A percentile compares a stretch with the other conserved stretches of the same genome.
Evolutionary conservation across 2,329 filamentous ascomycete species (phyloP).

Genomic region (Fusarium sp.): DNA sequence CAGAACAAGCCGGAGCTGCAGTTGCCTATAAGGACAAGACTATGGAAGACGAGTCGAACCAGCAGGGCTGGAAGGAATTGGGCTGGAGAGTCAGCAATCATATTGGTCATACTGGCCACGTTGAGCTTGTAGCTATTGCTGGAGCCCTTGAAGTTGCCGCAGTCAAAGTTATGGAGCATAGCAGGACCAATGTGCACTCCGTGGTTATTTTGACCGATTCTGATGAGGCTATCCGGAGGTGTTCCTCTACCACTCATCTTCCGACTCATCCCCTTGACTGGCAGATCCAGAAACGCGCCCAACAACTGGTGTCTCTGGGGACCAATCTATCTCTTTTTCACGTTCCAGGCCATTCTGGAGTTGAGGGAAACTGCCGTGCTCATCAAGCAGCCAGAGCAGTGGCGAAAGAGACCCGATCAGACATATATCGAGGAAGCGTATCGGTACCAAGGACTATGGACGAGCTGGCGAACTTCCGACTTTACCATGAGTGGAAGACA

Average conservation of each 20-base stretch:
- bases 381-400: background rate
- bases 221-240: background rate
- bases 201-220: conserved; percentile 9
- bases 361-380: conserved; percentile 6
- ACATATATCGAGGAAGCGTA: background rate
- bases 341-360: background rate
- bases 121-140: conserved; percentile 1
- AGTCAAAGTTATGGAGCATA: background rate
- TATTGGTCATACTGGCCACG: background rate
- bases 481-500: background rate
- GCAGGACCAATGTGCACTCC: background rate
- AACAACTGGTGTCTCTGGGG: background rate
- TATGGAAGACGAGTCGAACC: background rate
- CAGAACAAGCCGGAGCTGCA: background rate
- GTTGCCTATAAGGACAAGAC: background rate
- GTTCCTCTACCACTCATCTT: background rate
- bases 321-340: background rate
- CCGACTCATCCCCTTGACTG: background rate
- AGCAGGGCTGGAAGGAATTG: background rate
- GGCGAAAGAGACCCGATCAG: background rate
- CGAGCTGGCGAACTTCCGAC: background rate
- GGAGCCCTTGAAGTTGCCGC: conserved; percentile 8
- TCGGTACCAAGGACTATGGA: conserved; percentile 1
- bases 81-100: conserved; percentile 2
- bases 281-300: background rate